Percentiles rank a stretch among this genome's conserved stretches.
Evolutionary conservation across 139 green algal species (phyloP).

Genomic region (Tetradesmus lagerheimii): DNA sequence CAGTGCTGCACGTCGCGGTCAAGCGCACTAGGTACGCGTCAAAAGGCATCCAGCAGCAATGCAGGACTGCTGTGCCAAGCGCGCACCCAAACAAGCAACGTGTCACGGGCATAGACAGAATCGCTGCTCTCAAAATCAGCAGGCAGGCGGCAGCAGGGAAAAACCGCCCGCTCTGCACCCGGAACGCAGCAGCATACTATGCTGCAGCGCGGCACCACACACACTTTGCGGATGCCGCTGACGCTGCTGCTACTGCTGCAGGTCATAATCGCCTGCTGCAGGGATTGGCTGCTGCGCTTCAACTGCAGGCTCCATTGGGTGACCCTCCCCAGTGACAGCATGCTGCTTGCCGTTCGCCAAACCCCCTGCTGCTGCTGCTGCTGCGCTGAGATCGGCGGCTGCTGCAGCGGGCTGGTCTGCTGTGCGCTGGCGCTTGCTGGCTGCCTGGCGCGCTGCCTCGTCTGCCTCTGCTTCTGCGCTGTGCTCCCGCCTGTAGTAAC

Average conservation of each 20-base stretch:
- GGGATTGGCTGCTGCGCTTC: constrained; percentile 5
- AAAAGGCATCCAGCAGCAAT: neutral
- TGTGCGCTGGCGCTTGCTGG: constrained; percentile 26
- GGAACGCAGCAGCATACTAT: neutral
- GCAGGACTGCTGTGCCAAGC: neutral
- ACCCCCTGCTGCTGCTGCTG: neutral
- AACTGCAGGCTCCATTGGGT: constrained; percentile 16
- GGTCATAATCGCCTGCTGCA: neutral
- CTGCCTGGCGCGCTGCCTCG: constrained; percentile 20
- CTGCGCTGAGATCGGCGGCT: neutral
- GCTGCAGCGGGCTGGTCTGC: neutral
- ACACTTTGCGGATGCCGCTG: no score
- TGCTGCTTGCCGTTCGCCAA: constrained; percentile 6
- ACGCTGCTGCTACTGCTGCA: neutral
- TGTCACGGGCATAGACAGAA: neutral
- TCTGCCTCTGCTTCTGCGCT: neutral
- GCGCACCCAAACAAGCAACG: neutral
- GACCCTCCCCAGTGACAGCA: constrained; percentile 10
- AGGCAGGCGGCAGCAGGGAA: neutral
- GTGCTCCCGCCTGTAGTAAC: constrained; percentile 35
- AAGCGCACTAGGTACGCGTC: neutral
- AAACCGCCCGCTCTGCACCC: neutral
- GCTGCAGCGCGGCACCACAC: neutral
- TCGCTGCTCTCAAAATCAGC: neutral
- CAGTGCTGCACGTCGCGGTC: neutral